These are phyloP conservation scores for Lactarius hengduanensis DNA, from an alignment of 768 basidiomycete species.

Conservation along the genomic window DNA sequence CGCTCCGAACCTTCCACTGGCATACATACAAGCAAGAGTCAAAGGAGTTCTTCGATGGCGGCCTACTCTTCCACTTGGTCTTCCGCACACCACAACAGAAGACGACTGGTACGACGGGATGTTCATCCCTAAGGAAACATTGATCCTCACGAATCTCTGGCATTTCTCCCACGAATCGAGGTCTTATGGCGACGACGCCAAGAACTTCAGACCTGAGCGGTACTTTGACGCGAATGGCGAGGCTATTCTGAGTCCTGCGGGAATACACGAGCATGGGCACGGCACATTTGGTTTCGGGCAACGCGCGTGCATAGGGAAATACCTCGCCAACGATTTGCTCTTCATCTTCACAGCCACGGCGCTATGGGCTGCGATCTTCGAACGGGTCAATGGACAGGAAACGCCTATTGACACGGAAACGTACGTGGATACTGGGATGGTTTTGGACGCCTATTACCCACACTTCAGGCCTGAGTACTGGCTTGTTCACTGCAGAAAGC, in stretches of 20 bases:
- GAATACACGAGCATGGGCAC: not conserved
- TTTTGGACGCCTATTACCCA: not conserved
- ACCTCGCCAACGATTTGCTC: not conserved
- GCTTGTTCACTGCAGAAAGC: not conserved
- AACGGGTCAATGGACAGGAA: not conserved
- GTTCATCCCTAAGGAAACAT: not conserved
- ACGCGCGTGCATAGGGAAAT: not conserved
- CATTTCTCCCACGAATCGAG: not conserved
- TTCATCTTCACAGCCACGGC: not conserved
- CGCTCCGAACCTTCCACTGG: not conserved
- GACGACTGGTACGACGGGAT: not conserved
- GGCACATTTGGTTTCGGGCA: not conserved
- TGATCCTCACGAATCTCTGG: not conserved
- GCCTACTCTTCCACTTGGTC: not conserved
- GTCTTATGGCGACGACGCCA: not conserved
- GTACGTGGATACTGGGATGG: not conserved
- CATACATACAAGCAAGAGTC: not conserved
- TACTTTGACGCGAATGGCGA: not conserved
- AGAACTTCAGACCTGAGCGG: not conserved
- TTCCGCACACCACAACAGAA: not conserved
- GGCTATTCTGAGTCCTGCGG: not conserved
- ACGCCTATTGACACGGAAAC: not conserved
- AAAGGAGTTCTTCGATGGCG: not conserved
- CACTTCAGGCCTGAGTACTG: not conserved
- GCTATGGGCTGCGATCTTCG: not conserved